Percentiles rank a stretch among this genome's conserved stretches.
Evolutionary conservation across 192 early-diverging fungal species (phyloP).

Genomic region (Allomyces macrogynus): DNA sequence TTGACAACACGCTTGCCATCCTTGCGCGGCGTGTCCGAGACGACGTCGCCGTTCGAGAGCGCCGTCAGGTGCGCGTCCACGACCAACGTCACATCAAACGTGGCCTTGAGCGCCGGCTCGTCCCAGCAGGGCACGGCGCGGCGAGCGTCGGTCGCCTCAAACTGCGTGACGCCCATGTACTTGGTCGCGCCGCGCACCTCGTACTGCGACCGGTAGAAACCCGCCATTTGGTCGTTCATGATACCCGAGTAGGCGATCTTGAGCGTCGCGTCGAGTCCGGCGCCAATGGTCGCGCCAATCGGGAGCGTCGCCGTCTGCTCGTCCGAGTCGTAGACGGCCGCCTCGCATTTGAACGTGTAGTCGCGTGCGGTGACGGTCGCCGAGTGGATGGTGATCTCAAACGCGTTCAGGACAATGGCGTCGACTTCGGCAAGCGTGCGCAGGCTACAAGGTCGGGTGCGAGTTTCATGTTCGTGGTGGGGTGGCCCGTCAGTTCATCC

Average conservation of each 20-base stretch:
- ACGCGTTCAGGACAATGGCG: conserved; percentile 42
- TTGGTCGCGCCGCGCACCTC: conserved; percentile 24
- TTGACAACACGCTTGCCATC: conserved; percentile 14
- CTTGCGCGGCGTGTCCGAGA: conserved; percentile 8
- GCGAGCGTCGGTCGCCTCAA: conserved; percentile 52
- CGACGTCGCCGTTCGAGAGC: conserved; percentile 55
- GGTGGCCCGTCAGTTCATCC: not conserved
- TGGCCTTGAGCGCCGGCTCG: conserved; percentile 58
- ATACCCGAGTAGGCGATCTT: conserved; percentile 14
- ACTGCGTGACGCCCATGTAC: conserved; percentile 55
- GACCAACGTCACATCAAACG: conserved; percentile 45
- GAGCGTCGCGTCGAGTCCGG: not conserved
- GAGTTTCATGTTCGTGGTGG: not conserved
- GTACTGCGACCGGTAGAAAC: conserved; percentile 58
- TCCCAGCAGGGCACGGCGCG: conserved; percentile 60
- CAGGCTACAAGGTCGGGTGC: not conserved
- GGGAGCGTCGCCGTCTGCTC: not conserved
- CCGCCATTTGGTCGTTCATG: conserved; percentile 44
- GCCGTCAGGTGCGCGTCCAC: conserved; percentile 33
- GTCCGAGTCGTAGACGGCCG: not conserved
- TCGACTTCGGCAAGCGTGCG: conserved; percentile 22
- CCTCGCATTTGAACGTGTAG: not conserved
- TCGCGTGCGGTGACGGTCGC: conserved; percentile 12
- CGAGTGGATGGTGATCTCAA: conserved; percentile 40
- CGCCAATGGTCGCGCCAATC: not conserved